phyloP scores from a whole-genome alignment of 2,329 filamentous ascomycete species.

The Celoporthe dispersa region DNA sequence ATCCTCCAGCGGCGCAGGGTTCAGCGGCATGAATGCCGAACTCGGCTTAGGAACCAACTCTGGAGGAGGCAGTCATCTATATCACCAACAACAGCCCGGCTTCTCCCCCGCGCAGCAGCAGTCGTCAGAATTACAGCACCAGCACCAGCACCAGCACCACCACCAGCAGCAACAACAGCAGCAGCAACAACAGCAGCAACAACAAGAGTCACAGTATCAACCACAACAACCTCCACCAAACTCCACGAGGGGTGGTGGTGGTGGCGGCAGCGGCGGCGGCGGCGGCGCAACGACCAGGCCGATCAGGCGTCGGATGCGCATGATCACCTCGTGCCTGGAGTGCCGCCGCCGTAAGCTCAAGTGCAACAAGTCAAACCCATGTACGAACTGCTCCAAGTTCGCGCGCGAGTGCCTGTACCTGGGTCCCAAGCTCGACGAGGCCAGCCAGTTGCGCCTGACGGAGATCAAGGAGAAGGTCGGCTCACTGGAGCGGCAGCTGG shows the following conservation, averaged over 20 bases:
- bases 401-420: constrained; percentile 65
- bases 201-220: constrained; percentile 23
- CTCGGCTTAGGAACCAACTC: background rate
- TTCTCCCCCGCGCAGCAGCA: background rate
- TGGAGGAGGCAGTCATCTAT: background rate
- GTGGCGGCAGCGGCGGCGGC: background rate
- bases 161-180: constrained; percentile 9
- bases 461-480: constrained; percentile 82
- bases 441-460: constrained; percentile 70
- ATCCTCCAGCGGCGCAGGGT: constrained; percentile 5
- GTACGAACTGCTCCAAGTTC: constrained; percentile 66
- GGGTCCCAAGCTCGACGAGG: constrained; percentile 69
- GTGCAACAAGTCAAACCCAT: constrained; percentile 76
- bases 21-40: background rate
- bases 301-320: constrained; percentile 64
- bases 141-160: constrained; percentile 11
- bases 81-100: constrained; percentile 8
- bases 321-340: constrained; percentile 72
- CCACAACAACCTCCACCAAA: constrained; percentile 6
- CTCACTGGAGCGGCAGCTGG: constrained; percentile 69
- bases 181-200: constrained; percentile 1
- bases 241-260: constrained; percentile 2
- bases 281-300: constrained; percentile 40
- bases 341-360: constrained; percentile 78
- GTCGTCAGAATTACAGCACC: background rate